Evolutionary conservation across 148 eudicot genomes (phyloP).

Genomic region (Linanthus parryae): DNA sequence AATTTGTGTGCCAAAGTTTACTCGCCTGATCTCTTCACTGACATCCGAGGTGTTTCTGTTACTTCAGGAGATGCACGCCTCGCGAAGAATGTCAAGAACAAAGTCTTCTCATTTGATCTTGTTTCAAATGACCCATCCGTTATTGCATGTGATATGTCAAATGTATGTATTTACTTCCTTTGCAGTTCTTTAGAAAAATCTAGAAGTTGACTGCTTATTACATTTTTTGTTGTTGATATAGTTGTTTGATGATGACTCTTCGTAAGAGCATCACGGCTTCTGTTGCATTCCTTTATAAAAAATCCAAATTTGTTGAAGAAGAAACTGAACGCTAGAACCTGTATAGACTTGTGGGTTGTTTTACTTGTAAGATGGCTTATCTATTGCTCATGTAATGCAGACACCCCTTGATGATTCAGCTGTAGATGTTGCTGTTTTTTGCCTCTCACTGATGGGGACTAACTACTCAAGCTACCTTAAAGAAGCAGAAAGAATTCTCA

Average conservation of each 20-base stretch:
- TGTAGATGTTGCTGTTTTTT: constrained; percentile 81
- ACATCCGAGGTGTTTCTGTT: neutral
- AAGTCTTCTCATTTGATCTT: constrained; percentile 89
- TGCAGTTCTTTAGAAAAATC: no score
- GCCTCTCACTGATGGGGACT: constrained; percentile 96
- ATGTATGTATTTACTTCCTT: constrained; percentile 59
- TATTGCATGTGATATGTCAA: constrained; percentile 97
- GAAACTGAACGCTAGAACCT: no score
- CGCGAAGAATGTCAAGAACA: constrained; percentile 75
- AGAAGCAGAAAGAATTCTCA: constrained; percentile 92
- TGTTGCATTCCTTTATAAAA: no score
- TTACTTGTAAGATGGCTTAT: no score
- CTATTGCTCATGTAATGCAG: constrained; percentile 49
- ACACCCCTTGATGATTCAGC: constrained; percentile 76
- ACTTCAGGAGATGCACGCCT: constrained; percentile 83
- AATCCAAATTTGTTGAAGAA: no score
- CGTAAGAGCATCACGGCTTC: no score
- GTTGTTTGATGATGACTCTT: no score
- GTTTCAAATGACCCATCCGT: constrained; percentile 83
- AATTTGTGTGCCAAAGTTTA: neutral
- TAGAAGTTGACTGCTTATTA: no score
- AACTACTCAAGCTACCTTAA: constrained; percentile 61
- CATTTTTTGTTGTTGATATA: no score
- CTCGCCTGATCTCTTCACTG: constrained; percentile 1
- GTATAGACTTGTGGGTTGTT: no score